Base-by-base conservation (phyloP, 2,329 filamentous ascomycete species). In the Falciphora oryzae region DNA sequence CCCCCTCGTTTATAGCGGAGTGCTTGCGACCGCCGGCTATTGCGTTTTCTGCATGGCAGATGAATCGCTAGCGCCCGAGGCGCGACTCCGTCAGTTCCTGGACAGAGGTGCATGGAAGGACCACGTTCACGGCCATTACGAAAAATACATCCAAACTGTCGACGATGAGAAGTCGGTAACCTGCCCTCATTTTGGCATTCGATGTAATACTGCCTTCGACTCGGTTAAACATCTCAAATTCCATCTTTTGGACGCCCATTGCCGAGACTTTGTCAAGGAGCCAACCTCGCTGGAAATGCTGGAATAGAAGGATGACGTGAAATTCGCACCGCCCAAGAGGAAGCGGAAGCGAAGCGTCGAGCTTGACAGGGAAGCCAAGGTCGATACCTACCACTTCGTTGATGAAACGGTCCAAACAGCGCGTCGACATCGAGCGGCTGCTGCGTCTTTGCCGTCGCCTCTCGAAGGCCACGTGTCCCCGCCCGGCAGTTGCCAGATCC, bases 241-340 rank as follows among this genome's bases (percentile, higher is more conserved):
- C 58, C 27, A 64, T 64, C 32, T 64, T 64, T 27, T 64, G 35
- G 57, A 64, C 53, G 53, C 58, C 59, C 32, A 64, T 50, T 60
- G 22, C 32, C 35, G 53, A 25, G 57, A 59, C 35, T 64, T 64
- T 53, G 59, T 32, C 11, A 64, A 64, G 35, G 63, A 64, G 44
- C 53, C 32, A 35, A 53, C 13, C 2, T 38, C 35, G 35, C 35
- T 38, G 35, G 35, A 38, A n/a, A n/a, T n/a, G 35, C 35, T 38
- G 5, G 35, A 38, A 38, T 2, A 38, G 35, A 16, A 16, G 13
- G 14, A 38, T 38, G 35, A 38, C 35, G 35, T 16, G 35, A 38
- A 38, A 38, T 5, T 5, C 11, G 35, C 35, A 16, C 13, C 35
- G 35, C 2, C 35, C 13, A 38, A 38, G 11, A 32, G 32, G 32